phyloP scores from a whole-genome alignment of 1,284 basidiomycete genomes.

The Trichosporon coremiiforme region DNA sequence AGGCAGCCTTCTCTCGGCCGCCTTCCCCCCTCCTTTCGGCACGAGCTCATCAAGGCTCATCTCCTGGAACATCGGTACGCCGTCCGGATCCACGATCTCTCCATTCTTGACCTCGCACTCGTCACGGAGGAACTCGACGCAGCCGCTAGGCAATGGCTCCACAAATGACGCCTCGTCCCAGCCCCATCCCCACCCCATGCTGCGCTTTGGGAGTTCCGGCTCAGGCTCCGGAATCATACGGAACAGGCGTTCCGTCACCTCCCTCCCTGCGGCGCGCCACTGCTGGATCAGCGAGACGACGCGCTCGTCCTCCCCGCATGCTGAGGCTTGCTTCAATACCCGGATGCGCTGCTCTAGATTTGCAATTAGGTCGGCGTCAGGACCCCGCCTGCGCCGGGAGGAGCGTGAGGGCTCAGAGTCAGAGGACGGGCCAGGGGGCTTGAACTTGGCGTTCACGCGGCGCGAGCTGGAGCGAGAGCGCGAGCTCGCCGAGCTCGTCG shows the following conservation, averaged over 20 bases:
- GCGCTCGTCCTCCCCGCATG: constrained; percentile 40
- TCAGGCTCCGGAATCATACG: constrained; percentile 35
- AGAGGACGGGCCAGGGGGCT: background rate
- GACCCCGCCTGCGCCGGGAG: background rate
- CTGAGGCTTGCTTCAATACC: constrained; percentile 35
- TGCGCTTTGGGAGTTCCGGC: background rate
- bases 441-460: constrained; percentile 1
- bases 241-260: constrained; percentile 49
- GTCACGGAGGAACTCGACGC: constrained; percentile 30
- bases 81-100: constrained; percentile 40
- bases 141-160: constrained; percentile 24
- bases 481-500: background rate
- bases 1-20: background rate
- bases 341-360: constrained; percentile 40
- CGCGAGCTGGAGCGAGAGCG: too few relatives aligned
- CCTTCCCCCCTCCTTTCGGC: background rate
- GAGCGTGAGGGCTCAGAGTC: background rate
- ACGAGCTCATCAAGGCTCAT: background rate
- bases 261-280: constrained; percentile 50
- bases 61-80: constrained; percentile 35
- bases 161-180: constrained; percentile 10
- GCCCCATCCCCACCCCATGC: background rate
- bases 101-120: constrained; percentile 36
- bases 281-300: constrained; percentile 35
- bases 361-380: constrained; percentile 24